Evolutionary conservation across 352 stramenopile genomes (phyloP).

Genomic region (Discostella stelligera): DNA sequence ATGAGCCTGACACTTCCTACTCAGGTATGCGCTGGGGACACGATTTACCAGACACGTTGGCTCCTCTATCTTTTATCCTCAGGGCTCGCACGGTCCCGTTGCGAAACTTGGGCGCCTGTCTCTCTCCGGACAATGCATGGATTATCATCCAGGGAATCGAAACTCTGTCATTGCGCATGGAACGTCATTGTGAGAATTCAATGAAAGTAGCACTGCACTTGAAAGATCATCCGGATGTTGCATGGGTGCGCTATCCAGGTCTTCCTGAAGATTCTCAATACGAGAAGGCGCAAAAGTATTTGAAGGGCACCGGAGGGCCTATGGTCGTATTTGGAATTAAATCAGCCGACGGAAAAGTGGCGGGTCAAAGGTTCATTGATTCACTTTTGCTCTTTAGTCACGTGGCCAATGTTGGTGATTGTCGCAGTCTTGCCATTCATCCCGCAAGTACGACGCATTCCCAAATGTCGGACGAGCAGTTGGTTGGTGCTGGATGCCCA

Average conservation of each 20-base stretch:
- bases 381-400: conserved; percentile 90
- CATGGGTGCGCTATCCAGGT: conserved; percentile 91
- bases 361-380: conserved; percentile 87
- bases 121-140: conserved; percentile 91
- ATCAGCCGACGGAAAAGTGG: conserved; percentile 77
- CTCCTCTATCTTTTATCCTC: conserved; percentile 75
- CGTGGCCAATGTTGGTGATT: conserved; percentile 92
- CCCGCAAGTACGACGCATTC: conserved; percentile 93
- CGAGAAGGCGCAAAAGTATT: conserved; percentile 86
- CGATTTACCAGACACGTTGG: conserved; percentile 61
- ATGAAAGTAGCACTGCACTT: conserved; percentile 89
- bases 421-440: conserved; percentile 91
- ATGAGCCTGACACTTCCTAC: conserved; percentile 82
- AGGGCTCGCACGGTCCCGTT: conserved; percentile 73
- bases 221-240: conserved; percentile 86
- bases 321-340: conserved; percentile 92
- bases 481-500: conserved; percentile 66
- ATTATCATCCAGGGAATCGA: conserved; percentile 93
- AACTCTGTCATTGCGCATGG: conserved; percentile 92
- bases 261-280: conserved; percentile 88
- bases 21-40: conserved; percentile 70
- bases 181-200: conserved; percentile 92
- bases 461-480: conserved; percentile 65
- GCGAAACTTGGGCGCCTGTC: conserved; percentile 89
- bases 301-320: conserved; percentile 68